Evolutionary conservation across 2,329 filamentous ascomycete genomes (phyloP), one percentile per base, ranked within the genome.

Genomic region (Neonectria magnoliae): DNA sequence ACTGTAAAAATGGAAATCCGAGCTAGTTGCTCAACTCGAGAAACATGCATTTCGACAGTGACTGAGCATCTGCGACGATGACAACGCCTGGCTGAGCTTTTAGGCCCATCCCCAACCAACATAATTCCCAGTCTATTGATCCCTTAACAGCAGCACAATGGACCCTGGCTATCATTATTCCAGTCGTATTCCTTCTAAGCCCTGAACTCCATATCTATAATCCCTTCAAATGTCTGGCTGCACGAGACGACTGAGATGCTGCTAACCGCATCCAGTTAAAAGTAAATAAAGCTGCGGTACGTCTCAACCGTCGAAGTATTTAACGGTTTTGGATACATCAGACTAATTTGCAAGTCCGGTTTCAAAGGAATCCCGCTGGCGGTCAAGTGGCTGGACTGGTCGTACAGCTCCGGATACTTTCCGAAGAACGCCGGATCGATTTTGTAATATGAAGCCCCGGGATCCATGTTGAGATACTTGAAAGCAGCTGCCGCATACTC

Each of bases 231-330:
- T 25, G 25, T 25, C 25, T 6, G 4, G 4, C 20, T 25, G 57
- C 27, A 63, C 7, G 18, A 42, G 25, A 58, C 18, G 5, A 52
- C 41, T 0, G 68, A 62, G 29, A 76, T 72, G 2, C 62, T 69
- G 33, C 64, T 64, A 14, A 67, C 65, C 0, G 74, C 75, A 22
- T 77, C 75, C 7, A 77, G 25, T 4, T 75, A 76, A 59, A 77
- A 77, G 44, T 77, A 70, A 42, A 77, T 77, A 14, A 77, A 77
- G 33, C 74, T 77, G 22, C 74, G 71, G 56, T 77, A 77, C 0
- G 74, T 77, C 60, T 75, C 72, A 18, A 77, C 73, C 1, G 70
- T 77, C 1, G 70, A 65, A 1, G 63, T n/a, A 27, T 76, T 71
- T 4, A 77, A 70, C 5, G 73, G 76, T 22, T 68, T 71, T 1